phyloP scores from a whole-genome alignment of 192 early-diverging fungal genomes.

The Coemansia sp. region DNA sequence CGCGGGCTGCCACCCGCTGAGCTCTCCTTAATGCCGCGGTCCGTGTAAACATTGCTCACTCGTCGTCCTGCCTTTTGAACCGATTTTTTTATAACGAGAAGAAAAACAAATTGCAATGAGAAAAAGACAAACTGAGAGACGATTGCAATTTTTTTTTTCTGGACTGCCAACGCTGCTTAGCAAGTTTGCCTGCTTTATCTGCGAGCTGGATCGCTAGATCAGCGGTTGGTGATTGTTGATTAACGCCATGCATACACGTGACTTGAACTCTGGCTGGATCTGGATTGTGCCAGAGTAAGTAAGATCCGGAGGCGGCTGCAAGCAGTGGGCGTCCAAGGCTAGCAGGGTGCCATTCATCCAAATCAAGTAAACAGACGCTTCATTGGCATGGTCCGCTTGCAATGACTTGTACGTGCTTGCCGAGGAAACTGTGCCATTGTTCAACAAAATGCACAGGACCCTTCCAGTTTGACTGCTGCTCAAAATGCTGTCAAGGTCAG shows the following conservation, averaged over 20 bases:
- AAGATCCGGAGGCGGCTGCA: neutral
- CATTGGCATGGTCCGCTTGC: too few species aligned
- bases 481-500: neutral
- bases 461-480: neutral
- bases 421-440: constrained; percentile 10
- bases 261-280: neutral
- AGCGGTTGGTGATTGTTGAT: neutral
- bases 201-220: neutral
- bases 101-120: neutral
- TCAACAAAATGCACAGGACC: constrained; percentile 2
- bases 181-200: neutral
- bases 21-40: neutral
- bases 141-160: neutral
- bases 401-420: neutral
- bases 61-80: neutral
- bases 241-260: constrained; percentile 4
- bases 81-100: neutral
- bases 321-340: neutral
- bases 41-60: constrained; percentile 15
- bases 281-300: neutral
- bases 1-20: constrained; percentile 15
- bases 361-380: neutral
- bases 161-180: neutral
- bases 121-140: neutral
- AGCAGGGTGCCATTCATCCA: neutral